Conservation (phyloP, 2,329 filamentous ascomycete species). For the Eutypa lata region DNA sequence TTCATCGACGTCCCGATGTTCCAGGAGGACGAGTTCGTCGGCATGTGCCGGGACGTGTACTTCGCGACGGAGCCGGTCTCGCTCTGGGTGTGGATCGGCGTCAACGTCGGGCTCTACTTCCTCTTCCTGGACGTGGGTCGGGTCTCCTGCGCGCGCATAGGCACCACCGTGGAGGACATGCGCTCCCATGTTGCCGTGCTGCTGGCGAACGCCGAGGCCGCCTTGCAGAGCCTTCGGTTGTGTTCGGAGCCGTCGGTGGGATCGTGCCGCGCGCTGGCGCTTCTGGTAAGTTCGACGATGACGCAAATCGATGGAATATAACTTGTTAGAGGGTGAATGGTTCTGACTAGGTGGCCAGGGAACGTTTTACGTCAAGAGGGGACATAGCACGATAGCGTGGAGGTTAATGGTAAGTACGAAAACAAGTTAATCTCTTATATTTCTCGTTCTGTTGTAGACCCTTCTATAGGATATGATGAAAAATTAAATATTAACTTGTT, state of each 20-base stretch:
- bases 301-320: too few species aligned
- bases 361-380: conserved; percentile 24
- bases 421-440: too few species aligned
- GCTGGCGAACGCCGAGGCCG: conserved; percentile 19
- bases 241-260: conserved; percentile 25
- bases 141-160: conserved; percentile 8
- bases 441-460: too few species aligned
- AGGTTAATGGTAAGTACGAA: too few species aligned
- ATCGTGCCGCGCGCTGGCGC: conserved; percentile 22
- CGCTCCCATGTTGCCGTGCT: conserved; percentile 10
- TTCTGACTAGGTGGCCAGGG: conserved; percentile 12
- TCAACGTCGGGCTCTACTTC: conserved; percentile 24
- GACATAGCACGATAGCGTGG: conserved; percentile 25
- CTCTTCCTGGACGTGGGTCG: conserved; percentile 15
- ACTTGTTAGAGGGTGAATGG: background rate
- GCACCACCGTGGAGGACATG: conserved; percentile 10
- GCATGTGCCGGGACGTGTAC: conserved; percentile 24
- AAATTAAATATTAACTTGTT: too few species aligned
- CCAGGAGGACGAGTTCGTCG: conserved; percentile 21
- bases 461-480: too few species aligned
- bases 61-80: conserved; percentile 26
- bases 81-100: conserved; percentile 24
- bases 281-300: conserved; percentile 24
- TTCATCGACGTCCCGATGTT: conserved; percentile 24
- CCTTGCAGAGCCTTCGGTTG: conserved; percentile 23